A percentile compares a stretch with the other conserved stretches of the same genome.
These are phyloP conservation scores for Lupinus albus DNA, from an alignment of 306 rosid species.

Conservation along the genomic window DNA sequence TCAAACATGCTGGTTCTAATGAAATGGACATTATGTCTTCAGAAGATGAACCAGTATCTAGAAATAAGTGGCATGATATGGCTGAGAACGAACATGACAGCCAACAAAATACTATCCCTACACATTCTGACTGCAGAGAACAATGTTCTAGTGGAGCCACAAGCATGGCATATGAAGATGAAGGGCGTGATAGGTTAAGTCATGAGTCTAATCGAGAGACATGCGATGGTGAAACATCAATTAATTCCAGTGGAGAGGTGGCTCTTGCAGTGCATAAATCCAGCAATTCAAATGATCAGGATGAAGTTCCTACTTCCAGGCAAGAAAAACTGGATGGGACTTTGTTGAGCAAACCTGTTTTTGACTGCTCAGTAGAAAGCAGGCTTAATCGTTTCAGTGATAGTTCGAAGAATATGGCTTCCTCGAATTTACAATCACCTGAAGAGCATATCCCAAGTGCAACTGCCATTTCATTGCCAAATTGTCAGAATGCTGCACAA, in stretches of 20 bases:
- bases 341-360: conserved; percentile 11
- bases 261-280: conserved; percentile 8
- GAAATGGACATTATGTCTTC: conserved; percentile 33
- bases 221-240: conserved; percentile 28
- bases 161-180: conserved; percentile 29
- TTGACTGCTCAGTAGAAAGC: conserved; percentile 16
- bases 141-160: conserved; percentile 38
- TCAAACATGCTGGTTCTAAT: conserved; percentile 29
- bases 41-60: conserved; percentile 33
- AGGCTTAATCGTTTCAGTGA: conserved; percentile 25
- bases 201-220: conserved; percentile 30
- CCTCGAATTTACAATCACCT: conserved; percentile 40
- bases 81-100: conserved; percentile 42
- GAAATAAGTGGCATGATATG: conserved; percentile 21
- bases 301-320: conserved; percentile 33
- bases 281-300: conserved; percentile 29
- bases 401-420: conserved; percentile 20
- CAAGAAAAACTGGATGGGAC: conserved; percentile 12
- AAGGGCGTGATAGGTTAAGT: conserved; percentile 34
- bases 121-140: conserved; percentile 38
- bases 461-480: conserved; percentile 9
- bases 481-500: conserved; percentile 36
- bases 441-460: conserved; percentile 39
- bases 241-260: conserved; percentile 41
- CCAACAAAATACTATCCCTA: conserved; percentile 38